A percentile compares a stretch with the other conserved stretches of the same genome.
Evolutionary conservation across 2,329 filamentous ascomycete species (phyloP).

Genomic region (Colletotrichum graminicola): DNA sequence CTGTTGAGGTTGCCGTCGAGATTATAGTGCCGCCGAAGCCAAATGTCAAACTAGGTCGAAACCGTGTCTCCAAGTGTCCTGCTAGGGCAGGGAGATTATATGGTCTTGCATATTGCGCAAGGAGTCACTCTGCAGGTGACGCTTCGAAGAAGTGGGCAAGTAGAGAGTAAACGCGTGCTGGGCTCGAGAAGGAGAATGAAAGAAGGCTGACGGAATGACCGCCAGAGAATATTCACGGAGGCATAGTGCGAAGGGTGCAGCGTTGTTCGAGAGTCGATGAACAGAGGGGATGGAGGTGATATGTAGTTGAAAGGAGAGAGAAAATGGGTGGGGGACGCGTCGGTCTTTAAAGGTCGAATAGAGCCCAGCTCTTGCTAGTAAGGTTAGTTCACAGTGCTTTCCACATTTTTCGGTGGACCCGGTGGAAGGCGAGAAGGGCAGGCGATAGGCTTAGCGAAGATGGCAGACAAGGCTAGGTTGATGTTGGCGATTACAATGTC

Average conservation of each 20-base stretch:
- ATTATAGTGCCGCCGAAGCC: background rate
- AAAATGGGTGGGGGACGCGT: background rate
- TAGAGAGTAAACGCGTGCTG: background rate
- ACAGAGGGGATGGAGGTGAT: background rate
- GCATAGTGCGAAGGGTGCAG: background rate
- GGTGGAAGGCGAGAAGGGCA: background rate
- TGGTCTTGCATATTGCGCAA: background rate
- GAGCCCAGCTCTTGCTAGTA: background rate
- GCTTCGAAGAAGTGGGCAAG: background rate
- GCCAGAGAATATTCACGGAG: background rate
- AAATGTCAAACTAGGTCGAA: background rate
- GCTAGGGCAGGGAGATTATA: background rate
- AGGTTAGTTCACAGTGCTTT: background rate
- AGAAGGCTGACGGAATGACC: background rate
- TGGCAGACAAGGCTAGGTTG: background rate
- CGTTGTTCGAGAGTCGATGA: background rate
- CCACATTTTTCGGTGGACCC: background rate
- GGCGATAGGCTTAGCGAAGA: background rate
- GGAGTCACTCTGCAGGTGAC: background rate
- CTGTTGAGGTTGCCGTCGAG: background rate
- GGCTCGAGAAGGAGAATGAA: background rate
- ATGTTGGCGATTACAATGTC: background rate
- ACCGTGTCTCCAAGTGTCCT: background rate
- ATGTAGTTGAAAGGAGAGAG: background rate
- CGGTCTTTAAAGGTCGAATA: background rate